phyloP scores from a whole-genome alignment of 176 grass and related monocot genomes.

The Phragmites australis region DNA sequence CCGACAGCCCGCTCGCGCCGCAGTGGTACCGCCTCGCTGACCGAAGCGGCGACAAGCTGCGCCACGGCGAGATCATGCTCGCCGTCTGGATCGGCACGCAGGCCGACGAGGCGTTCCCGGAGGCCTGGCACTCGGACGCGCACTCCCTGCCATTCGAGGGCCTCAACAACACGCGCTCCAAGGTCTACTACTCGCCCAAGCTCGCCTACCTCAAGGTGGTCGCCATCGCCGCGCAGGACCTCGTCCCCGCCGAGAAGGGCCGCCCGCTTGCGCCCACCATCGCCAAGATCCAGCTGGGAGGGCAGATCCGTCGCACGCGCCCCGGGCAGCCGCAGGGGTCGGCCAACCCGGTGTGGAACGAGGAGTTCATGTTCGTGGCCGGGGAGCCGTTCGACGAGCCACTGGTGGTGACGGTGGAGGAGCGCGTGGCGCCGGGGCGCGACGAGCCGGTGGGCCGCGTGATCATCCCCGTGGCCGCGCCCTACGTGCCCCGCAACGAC shows the following conservation, averaged over 20 bases:
- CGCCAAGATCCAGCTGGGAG: constrained; percentile 57
- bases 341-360: constrained; percentile 60
- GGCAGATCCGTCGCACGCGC: constrained; percentile 42
- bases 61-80: constrained; percentile 81
- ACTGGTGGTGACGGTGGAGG: constrained; percentile 76
- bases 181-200: constrained; percentile 78
- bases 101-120: constrained; percentile 79
- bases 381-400: constrained; percentile 70
- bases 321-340: constrained; percentile 40
- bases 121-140: constrained; percentile 83
- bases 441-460: constrained; percentile 59
- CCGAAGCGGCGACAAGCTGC: constrained; percentile 45
- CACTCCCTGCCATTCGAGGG: constrained; percentile 41
- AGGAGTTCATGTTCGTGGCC: constrained; percentile 88
- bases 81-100: constrained; percentile 73
- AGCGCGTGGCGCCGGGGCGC: constrained; percentile 41
- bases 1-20: constrained; percentile 80
- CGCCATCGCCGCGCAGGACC: constrained; percentile 65
- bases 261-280: constrained; percentile 37
- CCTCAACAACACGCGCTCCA: constrained; percentile 49
- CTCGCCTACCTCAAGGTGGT: constrained; percentile 62
- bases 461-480: constrained; percentile 34
- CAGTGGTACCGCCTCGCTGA: constrained; percentile 73
- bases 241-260: constrained; percentile 44
- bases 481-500: constrained; percentile 47